Evolutionary conservation across 345 rosid species (phyloP), one percentile per base, ranked within the genome.

Genomic region (Fremontodendron californicum): DNA sequence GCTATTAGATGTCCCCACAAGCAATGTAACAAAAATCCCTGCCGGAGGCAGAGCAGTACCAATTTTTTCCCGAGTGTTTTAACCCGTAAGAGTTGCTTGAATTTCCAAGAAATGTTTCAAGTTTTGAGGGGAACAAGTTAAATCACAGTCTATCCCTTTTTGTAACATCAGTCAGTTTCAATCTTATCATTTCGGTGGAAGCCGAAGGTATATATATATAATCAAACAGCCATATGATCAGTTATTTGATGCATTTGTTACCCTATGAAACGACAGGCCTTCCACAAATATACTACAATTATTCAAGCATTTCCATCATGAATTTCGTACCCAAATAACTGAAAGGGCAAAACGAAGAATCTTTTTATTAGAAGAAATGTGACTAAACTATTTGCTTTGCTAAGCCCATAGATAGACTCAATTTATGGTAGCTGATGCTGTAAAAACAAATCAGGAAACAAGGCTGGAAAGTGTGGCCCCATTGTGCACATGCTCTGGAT

Each of bases 401-500:
- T 16, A 1, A 35, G 5, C 23, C 37, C 18, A 15, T 58, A 11
- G 64, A 58, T 4, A 27, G 1, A 51, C 55, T 51, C 55, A 18
- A 19, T 9, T 21, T 55, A 23, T 3, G 42, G 12, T 4, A 49
- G 29, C 23, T 54, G 18, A n/a, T 8, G 1, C 27, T 3, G 35
- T 39, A 67, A 66, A 25, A 37, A 37, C 29, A 46, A 33, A 63
- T 27, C 0, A 73, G 25, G 15, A 73, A 68, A 42, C 66, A 77
- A 27, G 31, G 40, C 12, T 42, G 11, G 43, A 46, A 33, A 6
- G 15, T 31, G 71, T 45, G 80, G 71, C 23, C 75, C 80, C 75
- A 65, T 15, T n/a, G 15, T 19, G 80, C 83, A 58, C 78, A 81
- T 81, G 80, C 21, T 65, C 11, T 48, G 61, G 61, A 58, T 23